Evolutionary conservation across 2,329 filamentous ascomycete genomes (phyloP).

Genomic region (Nannizziopsis arthrosporioides): DNA sequence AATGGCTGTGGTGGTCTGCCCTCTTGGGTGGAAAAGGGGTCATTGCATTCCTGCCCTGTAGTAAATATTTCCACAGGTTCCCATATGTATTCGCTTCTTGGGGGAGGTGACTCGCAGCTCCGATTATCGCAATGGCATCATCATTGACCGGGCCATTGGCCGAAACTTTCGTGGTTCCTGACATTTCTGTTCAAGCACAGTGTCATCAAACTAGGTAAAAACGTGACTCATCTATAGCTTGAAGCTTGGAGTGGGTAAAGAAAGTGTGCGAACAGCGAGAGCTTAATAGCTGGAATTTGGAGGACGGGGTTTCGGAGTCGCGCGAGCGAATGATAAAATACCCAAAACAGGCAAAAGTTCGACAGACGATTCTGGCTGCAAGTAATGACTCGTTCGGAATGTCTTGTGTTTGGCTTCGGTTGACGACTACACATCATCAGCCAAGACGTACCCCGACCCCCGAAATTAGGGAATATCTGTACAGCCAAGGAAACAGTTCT

Average conservation of each 20-base stretch:
- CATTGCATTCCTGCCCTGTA: conserved; percentile 22
- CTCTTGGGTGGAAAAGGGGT: conserved; percentile 27
- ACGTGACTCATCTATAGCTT: neutral
- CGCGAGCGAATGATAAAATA: neutral
- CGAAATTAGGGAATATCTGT: too few relatives aligned
- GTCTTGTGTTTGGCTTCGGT: too few relatives aligned
- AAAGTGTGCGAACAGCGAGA: too few relatives aligned
- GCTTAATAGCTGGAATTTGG: too few relatives aligned
- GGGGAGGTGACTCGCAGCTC: conserved; percentile 23
- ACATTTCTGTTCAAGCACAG: neutral
- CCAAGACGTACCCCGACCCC: too few relatives aligned
- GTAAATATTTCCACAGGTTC: conserved; percentile 26
- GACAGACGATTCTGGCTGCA: too few relatives aligned
- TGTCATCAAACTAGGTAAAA: neutral
- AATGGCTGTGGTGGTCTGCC: conserved; percentile 26
- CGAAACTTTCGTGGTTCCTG: neutral
- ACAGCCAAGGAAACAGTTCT: too few relatives aligned
- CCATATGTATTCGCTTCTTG: conserved; percentile 25
- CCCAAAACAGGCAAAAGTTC: neutral
- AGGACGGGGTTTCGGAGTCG: too few relatives aligned
- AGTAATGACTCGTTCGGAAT: too few relatives aligned
- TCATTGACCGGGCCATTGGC: neutral
- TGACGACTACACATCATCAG: too few relatives aligned
- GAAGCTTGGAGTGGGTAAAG: too few relatives aligned
- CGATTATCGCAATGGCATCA: conserved; percentile 26